Evolutionary conservation across 2,329 filamentous ascomycete species (phyloP).

Genomic region (Xylogone sp.): DNA sequence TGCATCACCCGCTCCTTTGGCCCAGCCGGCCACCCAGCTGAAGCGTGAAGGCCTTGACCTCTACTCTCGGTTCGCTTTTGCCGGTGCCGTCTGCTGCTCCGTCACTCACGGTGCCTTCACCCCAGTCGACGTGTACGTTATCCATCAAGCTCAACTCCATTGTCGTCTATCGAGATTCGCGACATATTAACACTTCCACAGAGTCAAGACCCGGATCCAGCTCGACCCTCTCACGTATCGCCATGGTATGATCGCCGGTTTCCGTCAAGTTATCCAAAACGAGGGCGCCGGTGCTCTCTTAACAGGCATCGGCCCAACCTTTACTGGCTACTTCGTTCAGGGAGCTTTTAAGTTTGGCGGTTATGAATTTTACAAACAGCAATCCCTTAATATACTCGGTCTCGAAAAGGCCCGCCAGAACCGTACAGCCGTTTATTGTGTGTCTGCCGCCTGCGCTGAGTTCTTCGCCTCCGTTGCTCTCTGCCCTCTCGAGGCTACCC

Average conservation of each 20-base stretch:
- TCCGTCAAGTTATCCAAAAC: constrained; percentile 78
- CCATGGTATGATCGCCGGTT: constrained; percentile 79
- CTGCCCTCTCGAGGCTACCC: constrained; percentile 88
- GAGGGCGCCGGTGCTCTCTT: constrained; percentile 84
- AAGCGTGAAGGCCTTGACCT: constrained; percentile 70
- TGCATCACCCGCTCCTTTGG: too few species aligned
- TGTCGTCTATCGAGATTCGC: background rate
- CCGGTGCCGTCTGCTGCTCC: constrained; percentile 96
- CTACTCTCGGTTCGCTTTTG: constrained; percentile 95
- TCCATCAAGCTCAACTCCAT: background rate
- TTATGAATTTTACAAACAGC: constrained; percentile 96
- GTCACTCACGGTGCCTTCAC: constrained; percentile 96
- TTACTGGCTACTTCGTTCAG: constrained; percentile 90
- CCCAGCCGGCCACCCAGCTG: too few species aligned
- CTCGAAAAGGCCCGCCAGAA: constrained; percentile 74
- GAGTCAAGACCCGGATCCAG: constrained; percentile 95
- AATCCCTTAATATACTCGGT: constrained; percentile 76
- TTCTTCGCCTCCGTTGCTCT: constrained; percentile 77
- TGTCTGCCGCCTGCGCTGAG: constrained; percentile 60
- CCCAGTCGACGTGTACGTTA: constrained; percentile 97
- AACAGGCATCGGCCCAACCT: constrained; percentile 82
- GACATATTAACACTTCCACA: constrained; percentile 33
- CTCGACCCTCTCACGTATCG: constrained; percentile 89
- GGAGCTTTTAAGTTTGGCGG: constrained; percentile 92
- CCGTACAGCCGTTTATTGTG: constrained; percentile 78